These are phyloP conservation scores for Sambucus nigra DNA, from an alignment of 129 eudicot species.

Conservation along the genomic window DNA sequence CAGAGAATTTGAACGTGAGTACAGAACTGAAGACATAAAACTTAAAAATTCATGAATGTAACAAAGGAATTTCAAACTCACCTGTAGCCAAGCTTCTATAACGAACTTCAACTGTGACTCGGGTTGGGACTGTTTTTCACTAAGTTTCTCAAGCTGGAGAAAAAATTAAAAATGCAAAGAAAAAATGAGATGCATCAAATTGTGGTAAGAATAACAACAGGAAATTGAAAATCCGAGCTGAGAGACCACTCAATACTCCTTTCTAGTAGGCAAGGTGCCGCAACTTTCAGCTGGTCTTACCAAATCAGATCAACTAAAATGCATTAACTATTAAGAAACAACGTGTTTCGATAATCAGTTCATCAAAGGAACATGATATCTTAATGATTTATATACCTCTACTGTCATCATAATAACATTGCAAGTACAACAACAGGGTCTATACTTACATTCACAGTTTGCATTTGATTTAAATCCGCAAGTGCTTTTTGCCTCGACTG, in stretches of 20 bases:
- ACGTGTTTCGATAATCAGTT: background rate
- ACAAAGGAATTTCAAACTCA: conserved; percentile 8
- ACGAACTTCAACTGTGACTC: conserved; percentile 59
- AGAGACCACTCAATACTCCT: background rate
- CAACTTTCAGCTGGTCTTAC: background rate
- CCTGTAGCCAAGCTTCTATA: conserved; percentile 76
- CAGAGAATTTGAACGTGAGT: background rate
- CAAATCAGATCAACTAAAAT: background rate
- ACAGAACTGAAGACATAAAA: background rate
- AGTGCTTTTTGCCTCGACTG: conserved; percentile 97
- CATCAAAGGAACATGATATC: background rate
- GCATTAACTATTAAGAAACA: background rate
- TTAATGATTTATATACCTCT: background rate
- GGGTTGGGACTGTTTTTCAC: conserved; percentile 47
- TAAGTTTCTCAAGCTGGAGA: conserved; percentile 53
- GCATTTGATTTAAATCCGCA: conserved; percentile 81
- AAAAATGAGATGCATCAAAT: background rate
- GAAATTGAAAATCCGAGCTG: background rate
- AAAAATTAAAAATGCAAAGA: background rate
- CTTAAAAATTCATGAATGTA: background rate
- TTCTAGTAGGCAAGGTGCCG: background rate
- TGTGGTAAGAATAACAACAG: background rate
- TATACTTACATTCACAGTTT: conserved; percentile 67
- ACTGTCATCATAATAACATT: background rate
- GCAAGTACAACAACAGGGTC: background rate